Conservation (phyloP, 2,329 filamentous ascomycete genomes). For the Phialophora chinensis region DNA sequence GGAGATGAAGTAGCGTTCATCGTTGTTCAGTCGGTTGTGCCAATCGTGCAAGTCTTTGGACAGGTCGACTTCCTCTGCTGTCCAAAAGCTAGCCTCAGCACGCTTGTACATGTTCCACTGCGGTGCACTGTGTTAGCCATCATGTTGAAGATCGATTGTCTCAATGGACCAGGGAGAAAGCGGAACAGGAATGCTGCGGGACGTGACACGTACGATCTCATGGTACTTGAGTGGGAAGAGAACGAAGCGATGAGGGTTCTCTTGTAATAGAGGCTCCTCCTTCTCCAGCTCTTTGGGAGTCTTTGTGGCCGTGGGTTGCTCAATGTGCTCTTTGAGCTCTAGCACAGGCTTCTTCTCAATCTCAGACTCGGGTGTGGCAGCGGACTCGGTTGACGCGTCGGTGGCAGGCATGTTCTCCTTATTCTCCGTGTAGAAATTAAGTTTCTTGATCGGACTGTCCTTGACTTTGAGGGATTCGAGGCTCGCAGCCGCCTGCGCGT, state of each 20-base stretch:
- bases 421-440: conserved; percentile 70
- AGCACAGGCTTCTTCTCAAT: conserved; percentile 62
- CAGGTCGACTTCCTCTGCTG: conserved; percentile 97
- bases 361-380: conserved; percentile 57
- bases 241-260: conserved; percentile 95
- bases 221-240: conserved; percentile 88
- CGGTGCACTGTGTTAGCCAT: conserved; percentile 61
- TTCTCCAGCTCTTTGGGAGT: conserved; percentile 72
- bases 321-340: conserved; percentile 55
- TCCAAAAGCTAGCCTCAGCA: conserved; percentile 99
- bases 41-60: conserved; percentile 99
- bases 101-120: conserved; percentile 99
- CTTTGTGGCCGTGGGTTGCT: conserved; percentile 50
- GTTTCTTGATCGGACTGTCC: conserved; percentile 88
- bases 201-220: conserved; percentile 34
- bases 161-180: conserved; percentile 27
- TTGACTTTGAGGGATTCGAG: conserved; percentile 87
- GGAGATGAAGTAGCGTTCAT: conserved; percentile 97
- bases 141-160: conserved; percentile 20
- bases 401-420: conserved; percentile 78
- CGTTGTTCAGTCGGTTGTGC: conserved; percentile 96
- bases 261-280: conserved; percentile 88
- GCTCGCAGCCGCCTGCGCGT: conserved; percentile 76
- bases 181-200: conserved; percentile 46
- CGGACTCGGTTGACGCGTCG: conserved; percentile 59